Evolutionary conservation across 1,284 basidiomycete genomes (phyloP), one percentile per base, ranked within the genome.

Genomic region (Pseudozyma sp.): DNA sequence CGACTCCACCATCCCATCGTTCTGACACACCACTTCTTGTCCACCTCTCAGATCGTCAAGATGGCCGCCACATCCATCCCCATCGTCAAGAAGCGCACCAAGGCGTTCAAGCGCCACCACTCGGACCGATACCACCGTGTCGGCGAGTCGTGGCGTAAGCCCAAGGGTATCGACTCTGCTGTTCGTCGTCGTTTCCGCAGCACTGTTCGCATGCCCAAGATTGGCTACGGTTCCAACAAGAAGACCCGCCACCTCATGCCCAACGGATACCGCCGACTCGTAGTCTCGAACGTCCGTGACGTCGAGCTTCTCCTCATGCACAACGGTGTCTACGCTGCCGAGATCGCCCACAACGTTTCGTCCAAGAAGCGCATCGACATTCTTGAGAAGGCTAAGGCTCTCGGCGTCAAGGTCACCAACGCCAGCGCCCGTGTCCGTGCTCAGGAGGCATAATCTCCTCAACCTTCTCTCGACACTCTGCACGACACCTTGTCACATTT

Each of bases 281-380:
- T 84, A 37, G 82, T 84, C 55, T 75, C 73, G 56, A 84, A 84
- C 79, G 49, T 67, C 58, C 77, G 67, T 45, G 82, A 84, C 67
- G 77, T 84, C 46, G 82, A 84, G 64, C 78, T 84, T 37, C 79
- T 84, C 50, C 71, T 84, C 59, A 84, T 84, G 82, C 95, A 99
- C 90, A 97, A 95, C 90, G 93, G 93, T 88, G 92, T 89, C 84
- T 99, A 92, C 86, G 92, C 95, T 68, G 97, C 95, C 70, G 93
- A 95, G 87, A 94, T 99, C 83, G 97, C 97, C 63, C 95, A 98
- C 89, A 93, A 91, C 85, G 95, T 99, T 81, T 93, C 92, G 87
- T 93, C 92, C 88, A 92, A 94, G 86, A 98, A 99, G 90, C 93
- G 97, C 84, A 91, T 92, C 72, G 88, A 90, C 78, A 96, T 99